Evolutionary conservation across 257 asterid species (phyloP).

Genomic region (Nicotiana tomentosiformis): DNA sequence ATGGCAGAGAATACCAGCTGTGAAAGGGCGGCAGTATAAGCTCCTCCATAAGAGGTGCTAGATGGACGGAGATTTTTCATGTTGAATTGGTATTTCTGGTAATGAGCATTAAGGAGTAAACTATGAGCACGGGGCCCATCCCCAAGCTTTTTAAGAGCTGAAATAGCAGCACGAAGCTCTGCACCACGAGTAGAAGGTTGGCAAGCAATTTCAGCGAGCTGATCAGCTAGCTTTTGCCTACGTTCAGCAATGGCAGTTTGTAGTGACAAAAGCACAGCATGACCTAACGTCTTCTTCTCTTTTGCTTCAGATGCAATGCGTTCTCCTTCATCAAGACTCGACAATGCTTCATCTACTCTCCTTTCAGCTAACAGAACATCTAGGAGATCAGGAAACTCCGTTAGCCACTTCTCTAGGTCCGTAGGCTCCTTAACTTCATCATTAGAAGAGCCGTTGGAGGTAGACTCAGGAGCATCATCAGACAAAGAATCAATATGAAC

Average conservation of each 20-base stretch:
- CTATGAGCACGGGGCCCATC: conserved; percentile 97
- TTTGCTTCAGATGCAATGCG: conserved; percentile 59
- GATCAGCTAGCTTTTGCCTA: conserved; percentile 87
- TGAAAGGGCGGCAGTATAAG: conserved; percentile 94
- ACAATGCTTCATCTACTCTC: conserved; percentile 92
- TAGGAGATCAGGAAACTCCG: conserved; percentile 85
- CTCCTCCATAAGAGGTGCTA: conserved; percentile 95
- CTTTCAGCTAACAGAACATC: conserved; percentile 95
- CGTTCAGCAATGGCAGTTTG: conserved; percentile 68
- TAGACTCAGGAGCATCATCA: conserved; percentile 41
- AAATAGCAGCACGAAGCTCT: conserved; percentile 93
- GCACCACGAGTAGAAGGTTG: conserved; percentile 94
- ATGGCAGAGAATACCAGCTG: conserved; percentile 94
- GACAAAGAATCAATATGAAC: conserved; percentile 66
- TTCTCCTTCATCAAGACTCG: conserved; percentile 88
- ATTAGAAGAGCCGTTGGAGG: conserved; percentile 33
- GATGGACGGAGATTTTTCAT: conserved; percentile 95
- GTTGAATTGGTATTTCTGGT: conserved; percentile 86
- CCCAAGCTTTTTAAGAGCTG: conserved; percentile 90
- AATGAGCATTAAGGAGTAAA: conserved; percentile 88
- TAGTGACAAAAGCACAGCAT: conserved; percentile 43
- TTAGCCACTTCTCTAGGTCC: conserved; percentile 70
- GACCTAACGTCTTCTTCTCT: conserved; percentile 46
- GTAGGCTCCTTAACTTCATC: conserved; percentile 62
- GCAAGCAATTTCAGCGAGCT: conserved; percentile 95